phyloP scores from a whole-genome alignment of 1,284 basidiomycete genomes.

The Melampsora larici-populina region DNA sequence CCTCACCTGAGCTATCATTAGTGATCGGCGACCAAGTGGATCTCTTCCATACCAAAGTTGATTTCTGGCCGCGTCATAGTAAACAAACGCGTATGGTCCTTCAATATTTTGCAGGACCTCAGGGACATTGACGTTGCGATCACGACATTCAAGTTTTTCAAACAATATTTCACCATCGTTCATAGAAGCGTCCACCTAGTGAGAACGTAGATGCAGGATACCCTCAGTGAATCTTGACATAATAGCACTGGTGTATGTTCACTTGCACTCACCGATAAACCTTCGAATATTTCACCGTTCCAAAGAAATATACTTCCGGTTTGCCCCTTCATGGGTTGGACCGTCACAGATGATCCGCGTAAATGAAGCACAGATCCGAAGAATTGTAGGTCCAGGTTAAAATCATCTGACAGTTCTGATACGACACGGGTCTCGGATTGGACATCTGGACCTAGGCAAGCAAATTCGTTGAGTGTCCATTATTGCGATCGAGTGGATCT shows the following conservation, averaged over 20 bases:
- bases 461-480: no score
- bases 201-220: neutral
- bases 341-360: conserved; percentile 19
- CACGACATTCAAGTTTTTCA: conserved; percentile 57
- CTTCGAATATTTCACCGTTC: conserved; percentile 52
- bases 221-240: neutral
- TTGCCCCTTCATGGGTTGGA: conserved; percentile 22
- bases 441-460: conserved; percentile 22
- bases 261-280: conserved; percentile 46
- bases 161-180: conserved; percentile 77
- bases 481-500: no score
- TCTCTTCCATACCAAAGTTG: conserved; percentile 77
- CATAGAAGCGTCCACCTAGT: conserved; percentile 58
- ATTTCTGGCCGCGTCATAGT: conserved; percentile 55
- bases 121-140: conserved; percentile 56
- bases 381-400: conserved; percentile 11
- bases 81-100: conserved; percentile 69
- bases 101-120: conserved; percentile 66
- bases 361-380: conserved; percentile 43
- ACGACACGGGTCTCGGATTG: conserved; percentile 1
- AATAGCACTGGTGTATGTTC: neutral
- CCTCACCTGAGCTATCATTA: conserved; percentile 67
- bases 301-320: conserved; percentile 45
- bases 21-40: conserved; percentile 82
- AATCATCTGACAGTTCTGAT: neutral